Evolutionary conservation across 2,329 filamentous ascomycete genomes (phyloP).

Genomic region (Gremmenia infestans): DNA sequence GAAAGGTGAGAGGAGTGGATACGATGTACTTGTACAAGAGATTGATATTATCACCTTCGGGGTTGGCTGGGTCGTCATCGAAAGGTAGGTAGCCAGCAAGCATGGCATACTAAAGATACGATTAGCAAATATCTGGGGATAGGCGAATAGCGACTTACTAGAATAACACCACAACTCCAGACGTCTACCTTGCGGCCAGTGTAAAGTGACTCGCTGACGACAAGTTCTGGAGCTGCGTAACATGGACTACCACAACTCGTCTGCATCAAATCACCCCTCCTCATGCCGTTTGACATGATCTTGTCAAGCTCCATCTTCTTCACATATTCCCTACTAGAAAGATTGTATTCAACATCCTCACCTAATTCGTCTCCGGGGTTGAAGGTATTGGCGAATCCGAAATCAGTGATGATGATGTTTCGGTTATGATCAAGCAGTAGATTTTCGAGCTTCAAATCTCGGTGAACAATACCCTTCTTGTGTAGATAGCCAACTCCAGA

Average conservation of each 20-base stretch:
- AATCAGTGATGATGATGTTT: conserved; percentile 99
- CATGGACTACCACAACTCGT: conserved; percentile 98
- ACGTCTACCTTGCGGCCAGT: conserved; percentile 97
- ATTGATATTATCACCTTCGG: conserved; percentile 98
- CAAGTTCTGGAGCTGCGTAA: conserved; percentile 93
- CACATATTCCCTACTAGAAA: conserved; percentile 83
- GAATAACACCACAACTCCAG: conserved; percentile 97
- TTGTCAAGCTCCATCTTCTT: conserved; percentile 82
- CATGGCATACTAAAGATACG: conserved; percentile 81
- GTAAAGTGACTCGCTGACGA: conserved; percentile 95
- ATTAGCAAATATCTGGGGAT: conserved; percentile 14
- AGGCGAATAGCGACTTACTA: conserved; percentile 58
- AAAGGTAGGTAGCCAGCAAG: conserved; percentile 95
- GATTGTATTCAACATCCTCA: conserved; percentile 83
- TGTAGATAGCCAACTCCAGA: conserved; percentile 96
- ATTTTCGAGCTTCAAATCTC: conserved; percentile 95
- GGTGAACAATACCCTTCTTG: conserved; percentile 97
- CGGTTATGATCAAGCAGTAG: conserved; percentile 89
- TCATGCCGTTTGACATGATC: conserved; percentile 65
- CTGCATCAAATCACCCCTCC: conserved; percentile 95
- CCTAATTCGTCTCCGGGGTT: conserved; percentile 81
- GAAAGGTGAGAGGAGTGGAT: conserved; percentile 92
- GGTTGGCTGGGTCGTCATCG: conserved; percentile 96
- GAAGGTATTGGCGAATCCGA: conserved; percentile 98
- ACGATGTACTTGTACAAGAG: conserved; percentile 99